A percentile compares a stretch with the other conserved stretches of the same genome.
Conservation (phyloP, 352 stramenopile genomes). For the Globisporangium nodosum region DNA sequence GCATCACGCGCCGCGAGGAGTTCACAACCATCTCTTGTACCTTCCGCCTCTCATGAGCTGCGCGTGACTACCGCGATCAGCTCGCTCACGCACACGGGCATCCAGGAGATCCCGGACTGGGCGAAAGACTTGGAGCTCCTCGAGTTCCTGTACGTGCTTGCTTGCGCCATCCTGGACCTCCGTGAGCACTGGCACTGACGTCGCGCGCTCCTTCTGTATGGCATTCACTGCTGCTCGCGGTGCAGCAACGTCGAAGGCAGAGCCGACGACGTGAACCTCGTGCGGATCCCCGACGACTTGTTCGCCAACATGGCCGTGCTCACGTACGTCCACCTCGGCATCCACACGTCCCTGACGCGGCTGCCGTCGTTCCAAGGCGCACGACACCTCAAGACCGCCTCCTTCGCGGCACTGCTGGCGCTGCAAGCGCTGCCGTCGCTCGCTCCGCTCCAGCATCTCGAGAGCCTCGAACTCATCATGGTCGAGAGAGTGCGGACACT, state of each 20-base stretch:
- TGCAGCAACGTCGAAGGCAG: slow-evolving; percentile 36
- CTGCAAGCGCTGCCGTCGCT: slow-evolving; percentile 25
- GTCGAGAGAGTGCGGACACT: too few species aligned
- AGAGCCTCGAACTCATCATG: slow-evolving; percentile 7
- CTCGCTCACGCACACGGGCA: slow-evolving; percentile 19
- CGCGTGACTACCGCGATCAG: slow-evolving; percentile 4
- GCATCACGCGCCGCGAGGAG: too few species aligned
- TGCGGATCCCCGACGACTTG: slow-evolving; percentile 15
- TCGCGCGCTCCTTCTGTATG: too few species aligned
- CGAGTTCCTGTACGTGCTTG: slow-evolving; percentile 28
- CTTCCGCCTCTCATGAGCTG: too few species aligned
- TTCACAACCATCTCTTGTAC: neutral
- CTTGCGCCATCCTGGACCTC: too few species aligned
- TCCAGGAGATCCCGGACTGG: slow-evolving; percentile 21
- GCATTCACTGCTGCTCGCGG: neutral
- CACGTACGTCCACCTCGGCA: slow-evolving; percentile 30
- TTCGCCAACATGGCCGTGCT: slow-evolving; percentile 30
- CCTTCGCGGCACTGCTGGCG: slow-evolving; percentile 14
- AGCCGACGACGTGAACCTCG: slow-evolving; percentile 15
- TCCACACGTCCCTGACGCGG: slow-evolving; percentile 15
- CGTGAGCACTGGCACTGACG: too few species aligned
- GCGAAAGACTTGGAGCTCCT: slow-evolving; percentile 24
- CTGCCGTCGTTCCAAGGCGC: slow-evolving; percentile 26
- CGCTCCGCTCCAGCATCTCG: neutral
- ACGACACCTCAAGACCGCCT: slow-evolving; percentile 23